Percentiles rank a stretch among this genome's conserved stretches.
phyloP scores from a whole-genome alignment of 2,329 filamentous ascomycete species.

The Fusarium fujikuroi region DNA sequence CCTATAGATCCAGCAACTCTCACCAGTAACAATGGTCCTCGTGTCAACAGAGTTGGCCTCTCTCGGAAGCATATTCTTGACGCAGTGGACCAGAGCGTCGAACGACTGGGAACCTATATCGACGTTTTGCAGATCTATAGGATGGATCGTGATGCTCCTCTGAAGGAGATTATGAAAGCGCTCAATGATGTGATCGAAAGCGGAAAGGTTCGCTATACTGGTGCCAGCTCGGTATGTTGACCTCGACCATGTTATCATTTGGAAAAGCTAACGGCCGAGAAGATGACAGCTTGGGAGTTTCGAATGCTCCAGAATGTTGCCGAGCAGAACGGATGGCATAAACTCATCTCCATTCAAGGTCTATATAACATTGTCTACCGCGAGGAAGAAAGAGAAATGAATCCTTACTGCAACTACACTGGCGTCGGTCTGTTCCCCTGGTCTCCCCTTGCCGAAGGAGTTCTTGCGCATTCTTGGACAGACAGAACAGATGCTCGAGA shows the following conservation, averaged over 20 bases:
- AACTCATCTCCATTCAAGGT: not conserved
- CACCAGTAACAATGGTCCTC: not conserved
- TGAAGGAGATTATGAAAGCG: not conserved
- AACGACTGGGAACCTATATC: not conserved
- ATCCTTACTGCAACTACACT: not conserved
- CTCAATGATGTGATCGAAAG: not conserved
- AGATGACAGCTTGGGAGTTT: not conserved
- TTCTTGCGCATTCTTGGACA: not conserved
- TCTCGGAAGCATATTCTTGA: not conserved
- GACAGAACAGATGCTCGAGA: not conserved
- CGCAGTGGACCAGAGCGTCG: not conserved
- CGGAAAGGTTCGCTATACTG: not conserved
- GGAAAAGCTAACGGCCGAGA: fast-evolving
- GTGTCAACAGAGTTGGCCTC: not conserved
- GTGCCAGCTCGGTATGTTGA: not conserved
- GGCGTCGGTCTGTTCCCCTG: not conserved
- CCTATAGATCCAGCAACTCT: not conserved
- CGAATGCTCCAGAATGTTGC: not conserved
- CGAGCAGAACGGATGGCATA: not conserved
- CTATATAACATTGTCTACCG: not conserved
- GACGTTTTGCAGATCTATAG: not conserved
- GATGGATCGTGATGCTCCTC: not conserved
- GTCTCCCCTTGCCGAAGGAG: not conserved
- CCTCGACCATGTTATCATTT: not conserved
- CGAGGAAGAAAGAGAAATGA: not conserved